Evolutionary conservation across 495 filamentous ascomycete species (phyloP), one percentile per base, ranked within the genome.

Genomic region (Cercophora scortea): DNA sequence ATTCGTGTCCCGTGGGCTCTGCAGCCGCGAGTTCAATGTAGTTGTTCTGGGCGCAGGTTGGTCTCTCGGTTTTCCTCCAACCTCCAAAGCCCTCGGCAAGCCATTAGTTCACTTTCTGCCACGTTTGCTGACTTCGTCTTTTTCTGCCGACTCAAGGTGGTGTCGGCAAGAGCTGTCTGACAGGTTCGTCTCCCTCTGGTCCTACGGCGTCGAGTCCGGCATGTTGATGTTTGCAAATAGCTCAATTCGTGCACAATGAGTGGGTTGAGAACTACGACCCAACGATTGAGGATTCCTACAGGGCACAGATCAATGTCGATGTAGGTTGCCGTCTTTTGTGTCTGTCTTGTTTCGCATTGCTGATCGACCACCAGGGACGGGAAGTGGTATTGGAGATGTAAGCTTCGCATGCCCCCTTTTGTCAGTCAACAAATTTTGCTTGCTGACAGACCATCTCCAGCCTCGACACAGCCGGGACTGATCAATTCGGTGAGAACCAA

Each of bases 231-330:
- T 17, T 15, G 61, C 48, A 51, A 53, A 61, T 71, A 96, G 93
- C 93, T 56, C 93, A 98, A 80, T 98, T 98, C 69, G 93, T 97
- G 16, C 93, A 97, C 68, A 95, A 96, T 77, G 88, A 96, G 43
- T 98, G 94, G 90, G 96, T 98, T 65, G 93, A 98, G 71, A 91
- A 87, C 68, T 98, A 98, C 71, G 93, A 98, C 69, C 93, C 93
- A 4, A 98, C 90, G 6, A 95, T 96, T 59, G 90, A 96, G 52
- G 90, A 98, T 71, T 95, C 93, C 42, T 98, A 97, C 69, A 78
- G 90, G 45, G 96, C 95, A 63, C 88, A 92, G 58, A 85, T 95
- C 40, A 83, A 92, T 58, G 90, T 98, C 53, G 93, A 97, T 80
- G 92, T 97, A 72, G 69, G 79, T 81, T 36, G 11, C 13, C 18